These are phyloP conservation scores for Liriodendron chinense DNA, from an alignment of 164 flowering plant species.

Conservation along the genomic window DNA sequence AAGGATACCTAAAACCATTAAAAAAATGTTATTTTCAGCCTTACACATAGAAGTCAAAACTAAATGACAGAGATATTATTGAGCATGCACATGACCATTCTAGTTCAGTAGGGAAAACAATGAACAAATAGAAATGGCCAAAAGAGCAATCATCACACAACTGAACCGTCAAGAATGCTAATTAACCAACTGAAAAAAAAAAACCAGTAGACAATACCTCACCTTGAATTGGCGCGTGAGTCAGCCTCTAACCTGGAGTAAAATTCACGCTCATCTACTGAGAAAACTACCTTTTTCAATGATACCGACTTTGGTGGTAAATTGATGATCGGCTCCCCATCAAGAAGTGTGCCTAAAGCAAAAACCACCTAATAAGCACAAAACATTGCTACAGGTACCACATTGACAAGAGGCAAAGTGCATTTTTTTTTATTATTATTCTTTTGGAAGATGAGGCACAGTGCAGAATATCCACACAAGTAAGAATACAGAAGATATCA, in stretches of 20 bases:
- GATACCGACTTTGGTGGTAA: slow-evolving; percentile 72
- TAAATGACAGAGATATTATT: no score
- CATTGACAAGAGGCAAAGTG: no score
- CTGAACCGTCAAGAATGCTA: neutral
- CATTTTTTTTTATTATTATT: no score
- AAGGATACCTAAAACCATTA: neutral
- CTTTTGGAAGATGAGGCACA: no score
- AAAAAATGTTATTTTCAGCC: neutral
- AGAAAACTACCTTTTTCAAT: slow-evolving; percentile 70
- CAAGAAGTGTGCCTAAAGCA: slow-evolving; percentile 59
- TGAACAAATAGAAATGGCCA: no score
- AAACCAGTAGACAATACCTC: neutral
- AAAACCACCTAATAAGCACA: slow-evolving; percentile 2
- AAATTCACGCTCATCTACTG: slow-evolving; percentile 75
- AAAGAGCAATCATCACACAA: neutral
- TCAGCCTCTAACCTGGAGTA: slow-evolving; percentile 80
- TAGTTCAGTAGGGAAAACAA: neutral
- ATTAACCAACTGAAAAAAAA: neutral
- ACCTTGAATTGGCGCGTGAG: slow-evolving; percentile 91
- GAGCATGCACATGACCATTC: no score
- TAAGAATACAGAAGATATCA: neutral
- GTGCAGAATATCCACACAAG: neutral
- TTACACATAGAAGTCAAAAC: no score
- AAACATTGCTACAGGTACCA: neutral
- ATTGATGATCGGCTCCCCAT: slow-evolving; percentile 80